These are phyloP conservation scores for Pezicula neosporulosa DNA, from an alignment of 2,329 filamentous ascomycete species.

Conservation along the genomic window DNA sequence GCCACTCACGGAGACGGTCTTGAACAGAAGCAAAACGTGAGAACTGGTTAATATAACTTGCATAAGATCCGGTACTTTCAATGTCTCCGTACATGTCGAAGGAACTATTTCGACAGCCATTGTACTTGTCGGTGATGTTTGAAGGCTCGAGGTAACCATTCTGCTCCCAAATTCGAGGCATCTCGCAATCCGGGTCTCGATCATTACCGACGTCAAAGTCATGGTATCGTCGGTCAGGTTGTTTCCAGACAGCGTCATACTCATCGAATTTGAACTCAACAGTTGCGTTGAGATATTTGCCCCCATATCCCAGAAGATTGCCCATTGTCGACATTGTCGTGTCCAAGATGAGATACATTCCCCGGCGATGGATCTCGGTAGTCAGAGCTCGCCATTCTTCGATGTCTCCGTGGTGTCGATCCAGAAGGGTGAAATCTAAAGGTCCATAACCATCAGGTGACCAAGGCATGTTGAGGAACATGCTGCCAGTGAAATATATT, in stretches of 20 bases:
- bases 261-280: slow-evolving; percentile 43
- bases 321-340: slow-evolving; percentile 64
- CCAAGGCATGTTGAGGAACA: slow-evolving; percentile 63
- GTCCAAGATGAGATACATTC: slow-evolving; percentile 64
- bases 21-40: slow-evolving; percentile 66
- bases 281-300: slow-evolving; percentile 50
- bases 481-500: slow-evolving; percentile 59
- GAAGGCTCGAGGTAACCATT: neutral
- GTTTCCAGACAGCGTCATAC: slow-evolving; percentile 10
- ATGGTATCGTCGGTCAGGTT: neutral
- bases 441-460: slow-evolving; percentile 54
- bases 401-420: slow-evolving; percentile 58
- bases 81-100: slow-evolving; percentile 60
- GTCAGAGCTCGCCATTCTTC: slow-evolving; percentile 53
- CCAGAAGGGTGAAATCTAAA: slow-evolving; percentile 59
- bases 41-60: slow-evolving; percentile 61
- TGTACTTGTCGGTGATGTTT: slow-evolving; percentile 24
- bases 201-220: slow-evolving; percentile 1
- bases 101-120: slow-evolving; percentile 59
- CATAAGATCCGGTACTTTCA: slow-evolving; percentile 59
- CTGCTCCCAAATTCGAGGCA: neutral
- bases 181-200: neutral
- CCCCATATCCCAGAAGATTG: slow-evolving; percentile 60
- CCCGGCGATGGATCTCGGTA: slow-evolving; percentile 53
- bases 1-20: slow-evolving; percentile 63